phyloP scores from a whole-genome alignment of 352 stramenopile genomes.

The Pythium phragmiticola region DNA sequence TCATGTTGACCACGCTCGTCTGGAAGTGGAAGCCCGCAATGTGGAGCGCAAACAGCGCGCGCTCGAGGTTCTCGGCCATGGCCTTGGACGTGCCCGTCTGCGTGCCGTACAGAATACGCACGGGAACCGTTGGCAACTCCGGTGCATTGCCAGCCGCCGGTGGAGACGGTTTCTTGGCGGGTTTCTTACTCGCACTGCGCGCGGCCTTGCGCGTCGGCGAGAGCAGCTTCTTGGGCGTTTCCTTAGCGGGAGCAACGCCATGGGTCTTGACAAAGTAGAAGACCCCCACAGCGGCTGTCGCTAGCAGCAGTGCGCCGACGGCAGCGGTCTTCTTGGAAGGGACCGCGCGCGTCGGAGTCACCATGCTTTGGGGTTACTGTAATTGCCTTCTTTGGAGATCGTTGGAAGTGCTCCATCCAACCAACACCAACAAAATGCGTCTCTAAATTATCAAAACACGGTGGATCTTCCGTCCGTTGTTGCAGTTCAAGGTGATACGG shows the following conservation, averaged over 20 bases:
- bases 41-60: constrained; percentile 78
- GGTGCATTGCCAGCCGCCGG: neutral
- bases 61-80: constrained; percentile 74
- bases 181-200: constrained; percentile 14
- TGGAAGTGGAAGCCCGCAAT: constrained; percentile 81
- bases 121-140: constrained; percentile 41
- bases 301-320: constrained; percentile 50
- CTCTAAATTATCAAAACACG: neutral
- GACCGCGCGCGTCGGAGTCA: neutral
- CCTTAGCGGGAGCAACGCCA: constrained; percentile 8
- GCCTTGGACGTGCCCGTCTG: constrained; percentile 82
- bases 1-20: constrained; percentile 83
- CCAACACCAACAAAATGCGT: constrained; percentile 20
- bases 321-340: constrained; percentile 28
- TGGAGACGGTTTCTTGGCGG: constrained; percentile 9
- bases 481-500: too few relatives aligned
- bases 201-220: constrained; percentile 14
- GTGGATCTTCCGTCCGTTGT: too few relatives aligned
- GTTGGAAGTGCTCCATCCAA: constrained; percentile 16
- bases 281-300: constrained; percentile 43
- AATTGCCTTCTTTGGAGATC: neutral
- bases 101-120: constrained; percentile 86
- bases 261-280: constrained; percentile 36
- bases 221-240: constrained; percentile 17
- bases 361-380: constrained; percentile 23